A percentile compares a stretch with the other conserved stretches of the same genome.
phyloP scores from a whole-genome alignment of 2,329 filamentous ascomycete species.

The Arthrocladium fulminans region DNA sequence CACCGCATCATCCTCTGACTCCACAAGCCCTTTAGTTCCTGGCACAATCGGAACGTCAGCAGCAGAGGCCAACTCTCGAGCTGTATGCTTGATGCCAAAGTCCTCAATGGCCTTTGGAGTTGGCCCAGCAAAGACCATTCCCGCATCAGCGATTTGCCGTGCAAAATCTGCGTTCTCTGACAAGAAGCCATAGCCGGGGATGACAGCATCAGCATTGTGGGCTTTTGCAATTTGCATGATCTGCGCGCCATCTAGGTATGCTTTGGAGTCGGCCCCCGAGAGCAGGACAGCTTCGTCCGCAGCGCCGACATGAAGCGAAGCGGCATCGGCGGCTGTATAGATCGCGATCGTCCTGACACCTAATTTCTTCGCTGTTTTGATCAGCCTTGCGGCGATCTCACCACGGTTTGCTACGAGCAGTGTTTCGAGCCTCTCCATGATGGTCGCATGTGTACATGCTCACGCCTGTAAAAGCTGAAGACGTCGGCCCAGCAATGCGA shows the following conservation, averaged over 20 bases:
- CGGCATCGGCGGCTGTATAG: conserved; percentile 49
- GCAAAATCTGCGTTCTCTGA: conserved; percentile 57
- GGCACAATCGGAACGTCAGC: conserved; percentile 49
- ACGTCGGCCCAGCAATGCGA: no score
- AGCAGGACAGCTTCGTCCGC: conserved; percentile 48
- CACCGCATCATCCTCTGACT: conserved; percentile 40
- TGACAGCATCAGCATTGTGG: conserved; percentile 47
- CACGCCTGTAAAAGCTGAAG: no score
- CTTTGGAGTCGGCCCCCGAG: conserved; percentile 39
- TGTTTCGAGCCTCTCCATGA: conserved; percentile 37
- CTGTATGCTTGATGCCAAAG: conserved; percentile 52
- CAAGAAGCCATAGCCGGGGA: conserved; percentile 60
- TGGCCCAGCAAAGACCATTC: conserved; percentile 54
- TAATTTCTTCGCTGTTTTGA: conserved; percentile 37
- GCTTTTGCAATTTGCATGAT: conserved; percentile 44
- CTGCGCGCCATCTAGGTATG: conserved; percentile 33
- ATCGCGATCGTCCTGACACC: conserved; percentile 47
- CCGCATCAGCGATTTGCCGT: conserved; percentile 41
- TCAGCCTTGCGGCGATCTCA: conserved; percentile 49
- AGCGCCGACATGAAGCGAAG: conserved; percentile 45
- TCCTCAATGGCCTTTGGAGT: conserved; percentile 44
- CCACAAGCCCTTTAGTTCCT: conserved; percentile 43
- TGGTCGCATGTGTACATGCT: neutral
- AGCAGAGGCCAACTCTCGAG: conserved; percentile 44
- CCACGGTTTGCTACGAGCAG: conserved; percentile 52